Evolutionary conservation across 2,329 filamentous ascomycete species (phyloP), one percentile per base, ranked within the genome.

Genomic region (Stachybotrys chlorohalonatus): DNA sequence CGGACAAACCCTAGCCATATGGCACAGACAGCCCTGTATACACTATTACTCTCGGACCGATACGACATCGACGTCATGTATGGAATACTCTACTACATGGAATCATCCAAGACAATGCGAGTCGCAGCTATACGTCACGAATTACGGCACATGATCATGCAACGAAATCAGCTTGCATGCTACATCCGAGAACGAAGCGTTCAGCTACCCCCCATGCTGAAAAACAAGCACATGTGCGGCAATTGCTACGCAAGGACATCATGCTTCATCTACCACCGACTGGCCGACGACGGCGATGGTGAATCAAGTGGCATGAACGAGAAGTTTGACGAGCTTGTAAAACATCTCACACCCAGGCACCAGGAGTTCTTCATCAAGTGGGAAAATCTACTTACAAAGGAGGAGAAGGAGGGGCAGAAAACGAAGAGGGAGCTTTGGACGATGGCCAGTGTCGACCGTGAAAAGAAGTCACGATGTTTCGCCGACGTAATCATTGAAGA

Each of bases 21-120:
- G 67, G 93, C 93, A 1, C 94, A 99, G 70, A 99, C 94, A 6
- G 90, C 92, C 31, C 78, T 99, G 17, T 99, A 99, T 67, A 97
- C 94, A 47, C 75, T 99, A 31, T 76, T 99, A 13, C 76, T 99
- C 52, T 95, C 92, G 17, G 93, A 99, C 72, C 85, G 94, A 59
- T 99, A 99, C 69, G 91, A 99, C 72, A 83, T 97, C 54, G 86
- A 96, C 53, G 87, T 97, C 57, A 84, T 85, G 47, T 96, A 91
- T 62, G 94, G 94, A 7, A 84, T 99, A 54, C 75, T 99, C 11
- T 99, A 96, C 69, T 99, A 99, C 66, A 87, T 96, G 75, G 94
- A 97, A 68, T 90, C 85, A 2, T 93, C 91, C 0, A 86, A 90
- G 60, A 95, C 87, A 11, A 84, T 90, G 61, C 85, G 91, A 24